Percentiles rank a stretch among this genome's conserved stretches.
phyloP scores from a whole-genome alignment of 257 asterid genomes.

The Verbena officinalis region DNA sequence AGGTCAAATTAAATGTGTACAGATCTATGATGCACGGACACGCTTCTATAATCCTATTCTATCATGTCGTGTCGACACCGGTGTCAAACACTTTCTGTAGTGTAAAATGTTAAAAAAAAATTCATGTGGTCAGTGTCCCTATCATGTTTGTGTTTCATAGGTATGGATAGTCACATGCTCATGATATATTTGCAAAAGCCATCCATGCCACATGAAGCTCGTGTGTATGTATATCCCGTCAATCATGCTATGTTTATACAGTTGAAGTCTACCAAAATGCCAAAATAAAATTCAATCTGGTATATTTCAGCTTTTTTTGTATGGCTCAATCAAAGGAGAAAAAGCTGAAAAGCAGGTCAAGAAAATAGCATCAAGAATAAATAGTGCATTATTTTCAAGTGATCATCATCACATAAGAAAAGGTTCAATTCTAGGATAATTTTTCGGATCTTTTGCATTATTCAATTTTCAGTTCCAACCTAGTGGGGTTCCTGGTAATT shows the following conservation, averaged over 20 bases:
- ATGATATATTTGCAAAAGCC: not conserved
- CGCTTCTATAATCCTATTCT: no score
- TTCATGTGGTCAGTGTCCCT: no score
- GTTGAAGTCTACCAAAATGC: not conserved
- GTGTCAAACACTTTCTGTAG: no score
- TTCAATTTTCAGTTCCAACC: not conserved
- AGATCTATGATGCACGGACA: no score
- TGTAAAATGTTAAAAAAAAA: no score
- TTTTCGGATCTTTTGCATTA: not conserved
- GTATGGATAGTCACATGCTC: not conserved
- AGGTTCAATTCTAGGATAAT: not conserved
- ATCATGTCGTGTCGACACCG: no score
- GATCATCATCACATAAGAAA: not conserved
- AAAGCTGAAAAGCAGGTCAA: not conserved
- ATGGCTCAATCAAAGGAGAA: not conserved
- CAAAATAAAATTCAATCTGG: not conserved
- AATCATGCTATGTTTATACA: slow-evolving; percentile 6
- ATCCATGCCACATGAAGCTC: not conserved
- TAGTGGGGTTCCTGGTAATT: not conserved
- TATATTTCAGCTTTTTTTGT: slow-evolving; percentile 1
- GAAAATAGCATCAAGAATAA: not conserved
- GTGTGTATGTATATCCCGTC: not conserved
- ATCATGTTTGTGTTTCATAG: no score
- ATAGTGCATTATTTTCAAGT: not conserved
- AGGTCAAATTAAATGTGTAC: no score